A percentile compares a stretch with the other conserved stretches of the same genome.
These are phyloP conservation scores for Yamadazyma nakazawae DNA, from an alignment of 805 yeast genomes.

Conservation along the genomic window DNA sequence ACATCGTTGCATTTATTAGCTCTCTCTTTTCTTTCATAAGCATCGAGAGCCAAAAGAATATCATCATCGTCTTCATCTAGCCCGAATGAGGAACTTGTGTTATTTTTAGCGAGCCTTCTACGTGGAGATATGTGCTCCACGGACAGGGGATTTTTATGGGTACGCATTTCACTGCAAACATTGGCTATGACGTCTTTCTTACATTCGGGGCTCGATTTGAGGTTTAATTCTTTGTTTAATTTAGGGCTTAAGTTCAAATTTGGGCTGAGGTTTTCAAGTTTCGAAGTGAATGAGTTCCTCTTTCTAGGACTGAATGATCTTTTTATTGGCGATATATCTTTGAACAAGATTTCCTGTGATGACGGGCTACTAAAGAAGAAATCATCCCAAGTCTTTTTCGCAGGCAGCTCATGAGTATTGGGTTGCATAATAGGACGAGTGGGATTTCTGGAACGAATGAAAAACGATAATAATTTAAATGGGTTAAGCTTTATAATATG, in stretches of 20 bases:
- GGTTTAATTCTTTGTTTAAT: neutral
- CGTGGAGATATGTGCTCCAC: neutral
- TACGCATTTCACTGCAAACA: neutral
- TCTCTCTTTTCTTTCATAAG: neutral
- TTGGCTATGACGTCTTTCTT: neutral
- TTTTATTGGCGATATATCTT: neutral
- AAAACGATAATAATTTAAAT: neutral
- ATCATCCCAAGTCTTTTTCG: conserved; percentile 1
- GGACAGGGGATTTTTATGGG: neutral
- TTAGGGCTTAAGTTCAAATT: neutral
- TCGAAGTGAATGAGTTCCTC: neutral
- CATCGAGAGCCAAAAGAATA: conserved; percentile 2
- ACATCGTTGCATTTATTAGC: neutral
- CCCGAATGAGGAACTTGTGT: neutral
- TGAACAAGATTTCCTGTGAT: neutral
- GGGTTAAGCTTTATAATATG: neutral
- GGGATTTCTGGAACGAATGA: neutral
- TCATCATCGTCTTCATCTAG: conserved; percentile 4
- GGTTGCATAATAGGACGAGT: neutral
- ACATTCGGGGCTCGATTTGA: neutral
- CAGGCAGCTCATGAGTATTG: neutral
- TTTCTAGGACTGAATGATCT: neutral
- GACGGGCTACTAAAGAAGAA: conserved; percentile 1
- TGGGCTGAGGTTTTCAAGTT: neutral
- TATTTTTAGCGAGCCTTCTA: neutral